Evolutionary conservation across 768 basidiomycete genomes (phyloP), one percentile per base, ranked within the genome.

Genomic region (Glaciozyma martinii): DNA sequence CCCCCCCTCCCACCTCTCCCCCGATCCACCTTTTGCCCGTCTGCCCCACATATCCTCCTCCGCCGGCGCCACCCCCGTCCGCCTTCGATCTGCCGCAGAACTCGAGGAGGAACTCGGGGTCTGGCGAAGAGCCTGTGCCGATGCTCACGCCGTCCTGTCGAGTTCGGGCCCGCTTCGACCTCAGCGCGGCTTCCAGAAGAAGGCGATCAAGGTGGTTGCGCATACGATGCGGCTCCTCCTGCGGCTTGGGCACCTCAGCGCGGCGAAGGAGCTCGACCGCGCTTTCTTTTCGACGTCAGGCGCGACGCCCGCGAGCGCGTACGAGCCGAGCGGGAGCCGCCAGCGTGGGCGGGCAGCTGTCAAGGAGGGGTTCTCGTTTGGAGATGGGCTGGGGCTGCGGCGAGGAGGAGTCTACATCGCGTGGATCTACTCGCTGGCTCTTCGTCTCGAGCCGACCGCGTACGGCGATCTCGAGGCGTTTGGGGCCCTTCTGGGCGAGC

Each of bases 211-310:
- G 21, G 53, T 62, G 44, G 67, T 66, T 16, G 67, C 56, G 1
- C 58, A 69, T 33, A 66, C 67, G 59, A 69, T 69, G 59, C 47
- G 67, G 33, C 37, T 69, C 27, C 47, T 66, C 15, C 49, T 66
- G 16, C 25, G 30, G 7, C 42, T 66, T 19, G 55, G 61, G 2
- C 46, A 43, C 15, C 37, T 60, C 42, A 8, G 32, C 25, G 59
- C 54, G 25, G 67, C 67, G 13, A 53, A 29, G 30, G 55, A 69
- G 40, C 59, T 69, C 55, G 67, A 69, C 47, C 33, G 59, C 30
- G 64, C 56, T n/a, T 69, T 69, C 60, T 69, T 66, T 40, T 32
- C 61, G 46, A 23, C 21, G 12, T 29, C 7, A 23, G 18, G 13
- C 12, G 37, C 30, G 25, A 37, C 47, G 27, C 25, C 21, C 13